Evolutionary conservation across 768 basidiomycete species (phyloP).

Genomic region (Tulasnella sp.): DNA sequence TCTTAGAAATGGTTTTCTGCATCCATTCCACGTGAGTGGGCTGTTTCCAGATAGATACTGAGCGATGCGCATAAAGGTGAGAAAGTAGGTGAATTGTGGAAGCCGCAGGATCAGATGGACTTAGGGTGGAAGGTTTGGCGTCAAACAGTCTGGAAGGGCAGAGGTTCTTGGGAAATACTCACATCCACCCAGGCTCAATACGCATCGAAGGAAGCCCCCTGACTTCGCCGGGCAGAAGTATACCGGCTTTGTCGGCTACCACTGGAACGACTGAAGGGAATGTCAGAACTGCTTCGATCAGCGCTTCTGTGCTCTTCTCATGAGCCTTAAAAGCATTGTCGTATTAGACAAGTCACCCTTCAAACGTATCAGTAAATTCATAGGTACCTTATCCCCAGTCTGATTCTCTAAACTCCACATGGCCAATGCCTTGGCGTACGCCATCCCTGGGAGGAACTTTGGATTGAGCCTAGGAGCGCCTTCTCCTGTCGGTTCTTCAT

Average conservation of each 20-base stretch:
- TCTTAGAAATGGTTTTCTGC: conserved; percentile 41
- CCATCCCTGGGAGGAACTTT: conserved; percentile 67
- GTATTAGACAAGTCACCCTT: neutral
- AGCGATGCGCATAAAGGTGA: conserved; percentile 79
- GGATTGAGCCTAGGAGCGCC: conserved; percentile 35
- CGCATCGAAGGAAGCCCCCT: conserved; percentile 56
- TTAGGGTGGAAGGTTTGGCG: neutral
- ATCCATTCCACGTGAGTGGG: conserved; percentile 60
- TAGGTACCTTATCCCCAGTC: conserved; percentile 35
- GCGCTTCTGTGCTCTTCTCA: conserved; percentile 53
- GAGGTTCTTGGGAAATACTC: conserved; percentile 24
- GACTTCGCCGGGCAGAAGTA: conserved; percentile 49
- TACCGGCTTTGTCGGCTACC: conserved; percentile 79
- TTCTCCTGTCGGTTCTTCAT: conserved; percentile 4
- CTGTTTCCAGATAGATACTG: conserved; percentile 75
- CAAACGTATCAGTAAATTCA: too few species aligned
- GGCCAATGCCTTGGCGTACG: conserved; percentile 62
- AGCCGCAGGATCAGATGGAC: conserved; percentile 24
- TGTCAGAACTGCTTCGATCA: conserved; percentile 61
- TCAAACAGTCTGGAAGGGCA: neutral
- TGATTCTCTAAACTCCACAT: conserved; percentile 46
- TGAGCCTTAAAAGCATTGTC: conserved; percentile 39
- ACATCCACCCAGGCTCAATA: conserved; percentile 62
- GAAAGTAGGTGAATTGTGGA: conserved; percentile 69
- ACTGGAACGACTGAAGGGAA: conserved; percentile 80